Evolutionary conservation across 2,329 filamentous ascomycete genomes (phyloP), one percentile per base, ranked within the genome.

Genomic region (Chlorencoelia australis): DNA sequence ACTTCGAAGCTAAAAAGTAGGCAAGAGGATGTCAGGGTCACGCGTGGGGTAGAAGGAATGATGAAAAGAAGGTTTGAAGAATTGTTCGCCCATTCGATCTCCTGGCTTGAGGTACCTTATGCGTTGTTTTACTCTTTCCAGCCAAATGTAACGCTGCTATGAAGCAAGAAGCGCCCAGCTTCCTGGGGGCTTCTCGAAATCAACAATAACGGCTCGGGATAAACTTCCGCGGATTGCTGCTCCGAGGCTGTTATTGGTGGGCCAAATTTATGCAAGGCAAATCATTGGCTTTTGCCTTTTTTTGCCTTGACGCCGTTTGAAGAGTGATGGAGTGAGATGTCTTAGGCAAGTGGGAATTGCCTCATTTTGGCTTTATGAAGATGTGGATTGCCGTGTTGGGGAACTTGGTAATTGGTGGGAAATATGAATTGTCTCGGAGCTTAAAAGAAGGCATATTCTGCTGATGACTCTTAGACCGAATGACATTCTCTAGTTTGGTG

Each of bases 291-390:
- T 24, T 24, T 24, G 11, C 11, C 18, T 32, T 22, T 32, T 18
- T 20, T 32, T 22, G 30, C 30, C 30, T 32, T 21, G 30, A 14
- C 30, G 30, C 30, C 22, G 30, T 20, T 32, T 32, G 21, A 7
- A 24, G 18, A 32, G 15, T 9, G 11, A n/a, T n/a, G n/a, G n/a
- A n/a, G n/a, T n/a, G n/a, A n/a, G n/a, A n/a, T n/a, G n/a, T n/a
- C n/a, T n/a, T n/a, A n/a, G n/a, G n/a, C n/a, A n/a, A n/a, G n/a
- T n/a, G n/a, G n/a, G n/a, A n/a, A n/a, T n/a, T n/a, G n/a, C n/a
- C n/a, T n/a, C n/a, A n/a, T n/a, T n/a, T n/a, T n/a, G n/a, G n/a
- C n/a, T n/a, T n/a, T n/a, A n/a, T n/a, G n/a, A n/a, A n/a, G 10
- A 21, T 20, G 11, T 14, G 7, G 9, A 14, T 31, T 8, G 18